Base-by-base conservation (phyloP, 2,329 filamentous ascomycete species). In the Colletotrichum sojae region DNA sequence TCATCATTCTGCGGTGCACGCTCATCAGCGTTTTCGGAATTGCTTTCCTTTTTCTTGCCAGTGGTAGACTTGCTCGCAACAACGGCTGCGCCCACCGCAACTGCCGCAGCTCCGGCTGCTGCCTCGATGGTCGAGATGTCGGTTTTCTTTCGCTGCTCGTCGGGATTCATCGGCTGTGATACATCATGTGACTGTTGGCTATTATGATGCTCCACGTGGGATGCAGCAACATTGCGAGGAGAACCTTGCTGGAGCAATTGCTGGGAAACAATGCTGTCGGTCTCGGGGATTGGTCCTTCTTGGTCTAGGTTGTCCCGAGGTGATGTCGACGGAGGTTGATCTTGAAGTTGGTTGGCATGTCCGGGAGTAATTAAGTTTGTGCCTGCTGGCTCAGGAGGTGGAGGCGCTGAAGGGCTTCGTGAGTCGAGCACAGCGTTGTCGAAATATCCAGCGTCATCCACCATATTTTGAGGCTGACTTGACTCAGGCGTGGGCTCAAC, bases 1-100 rank as follows among this genome's bases (percentile, higher is more conserved):
- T 85, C 82, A 52, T 85, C 82, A 15, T 81, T 79, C 56, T 75
- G 75, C 13, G 78, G 65, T 43, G 77, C 74, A 70, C 80, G 77
- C 70, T 81, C 81, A 71, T 84, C 83, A 68, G 52, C 78, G 75
- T 67, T 59, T 56, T 76, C 77, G 57, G 81, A 79, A 62, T 81
- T 80, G 69, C 79, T 80, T 48, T 74, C 77, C 67, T 78, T 78
- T 66, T 79, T 82, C 69, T 77, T 78, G 43, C 71, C 71, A 12
- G 25, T 75, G 18, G 73, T 73, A 55, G 75, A 74, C 63, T 75
- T 78, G 62, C 79, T 76, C 52, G 75, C 75, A 54, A 79, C 71
- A 53, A 77, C 71, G n/a, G 77, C 73, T 31, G 75, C 75, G 13
- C 75, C 77, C 27, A 77, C 78, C 6, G 71, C 72, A 31, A 71